These are phyloP conservation scores for Coccomyxa sp. DNA, from an alignment of 139 green algal species.

Conservation along the genomic window DNA sequence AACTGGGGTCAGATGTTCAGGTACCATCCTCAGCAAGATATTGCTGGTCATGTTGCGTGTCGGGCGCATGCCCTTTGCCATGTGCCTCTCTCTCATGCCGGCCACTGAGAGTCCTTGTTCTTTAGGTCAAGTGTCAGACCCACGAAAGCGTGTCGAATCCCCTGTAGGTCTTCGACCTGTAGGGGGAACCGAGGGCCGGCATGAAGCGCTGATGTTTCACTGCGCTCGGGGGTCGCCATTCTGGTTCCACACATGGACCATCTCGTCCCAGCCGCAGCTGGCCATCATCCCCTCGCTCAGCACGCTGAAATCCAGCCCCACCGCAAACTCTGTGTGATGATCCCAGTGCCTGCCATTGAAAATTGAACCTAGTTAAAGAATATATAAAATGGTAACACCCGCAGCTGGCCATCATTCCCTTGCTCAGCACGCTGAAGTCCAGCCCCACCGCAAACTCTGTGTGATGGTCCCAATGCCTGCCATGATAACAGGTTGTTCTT, in stretches of 20 bases:
- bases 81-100: too few relatives aligned
- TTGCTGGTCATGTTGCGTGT: too few relatives aligned
- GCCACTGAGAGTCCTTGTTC: too few relatives aligned
- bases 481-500: too few relatives aligned
- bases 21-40: too few relatives aligned
- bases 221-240: neutral
- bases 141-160: too few relatives aligned
- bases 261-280: constrained; percentile 83
- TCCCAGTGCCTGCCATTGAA: constrained; percentile 57
- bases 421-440: constrained; percentile 75
- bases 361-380: too few relatives aligned
- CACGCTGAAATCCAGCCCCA: constrained; percentile 84
- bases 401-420: constrained; percentile 78
- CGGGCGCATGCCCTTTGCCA: too few relatives aligned
- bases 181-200: too few relatives aligned
- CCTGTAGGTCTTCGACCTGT: too few relatives aligned
- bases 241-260: constrained; percentile 62
- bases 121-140: too few relatives aligned
- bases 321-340: constrained; percentile 88
- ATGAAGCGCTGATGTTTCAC: neutral
- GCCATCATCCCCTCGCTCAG: constrained; percentile 80
- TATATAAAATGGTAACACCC: constrained; percentile 93
- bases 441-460: constrained; percentile 88
- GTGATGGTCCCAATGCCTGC: constrained; percentile 77
- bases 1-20: too few relatives aligned